These are phyloP conservation scores for Linnemannia exigua DNA, from an alignment of 192 early-diverging fungal species.

Conservation along the genomic window DNA sequence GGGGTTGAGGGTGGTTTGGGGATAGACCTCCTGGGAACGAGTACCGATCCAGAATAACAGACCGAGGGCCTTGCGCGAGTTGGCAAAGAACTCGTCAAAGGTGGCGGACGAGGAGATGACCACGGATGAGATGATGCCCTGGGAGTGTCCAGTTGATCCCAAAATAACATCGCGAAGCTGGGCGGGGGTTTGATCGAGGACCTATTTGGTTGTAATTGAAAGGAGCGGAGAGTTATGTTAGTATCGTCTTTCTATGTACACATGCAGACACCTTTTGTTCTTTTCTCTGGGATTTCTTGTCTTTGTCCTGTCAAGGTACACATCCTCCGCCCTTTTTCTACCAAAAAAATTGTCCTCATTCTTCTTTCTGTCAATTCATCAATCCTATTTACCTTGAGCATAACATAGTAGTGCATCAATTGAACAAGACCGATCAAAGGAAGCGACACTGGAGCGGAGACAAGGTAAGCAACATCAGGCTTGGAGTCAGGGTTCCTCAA, in stretches of 20 bases:
- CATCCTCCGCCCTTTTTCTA: too few relatives aligned
- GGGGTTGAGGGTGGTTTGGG: conserved; percentile 86
- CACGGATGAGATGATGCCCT: conserved; percentile 89
- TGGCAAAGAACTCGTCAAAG: conserved; percentile 81
- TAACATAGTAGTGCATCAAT: conserved; percentile 89
- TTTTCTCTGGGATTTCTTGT: too few relatives aligned
- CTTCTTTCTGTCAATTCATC: background rate
- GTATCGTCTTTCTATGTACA: background rate
- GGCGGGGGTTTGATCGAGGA: conserved; percentile 70
- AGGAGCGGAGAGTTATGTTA: background rate
- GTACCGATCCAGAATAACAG: conserved; percentile 89
- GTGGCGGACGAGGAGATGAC: conserved; percentile 85
- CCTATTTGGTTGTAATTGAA: conserved; percentile 26
- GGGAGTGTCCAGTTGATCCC: conserved; percentile 91
- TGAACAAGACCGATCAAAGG: conserved; percentile 95
- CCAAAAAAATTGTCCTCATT: too few relatives aligned
- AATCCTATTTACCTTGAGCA: conserved; percentile 66
- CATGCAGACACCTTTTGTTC: background rate
- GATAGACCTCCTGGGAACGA: conserved; percentile 83
- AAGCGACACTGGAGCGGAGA: conserved; percentile 84
- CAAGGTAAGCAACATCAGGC: conserved; percentile 84
- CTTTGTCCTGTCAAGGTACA: too few relatives aligned
- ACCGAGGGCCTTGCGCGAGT: conserved; percentile 84
- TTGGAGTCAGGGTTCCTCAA: conserved; percentile 80
- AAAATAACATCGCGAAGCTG: conserved; percentile 70